These are phyloP conservation scores for Aureoboletus auriporus DNA, from an alignment of 768 basidiomycete species.

Conservation along the genomic window DNA sequence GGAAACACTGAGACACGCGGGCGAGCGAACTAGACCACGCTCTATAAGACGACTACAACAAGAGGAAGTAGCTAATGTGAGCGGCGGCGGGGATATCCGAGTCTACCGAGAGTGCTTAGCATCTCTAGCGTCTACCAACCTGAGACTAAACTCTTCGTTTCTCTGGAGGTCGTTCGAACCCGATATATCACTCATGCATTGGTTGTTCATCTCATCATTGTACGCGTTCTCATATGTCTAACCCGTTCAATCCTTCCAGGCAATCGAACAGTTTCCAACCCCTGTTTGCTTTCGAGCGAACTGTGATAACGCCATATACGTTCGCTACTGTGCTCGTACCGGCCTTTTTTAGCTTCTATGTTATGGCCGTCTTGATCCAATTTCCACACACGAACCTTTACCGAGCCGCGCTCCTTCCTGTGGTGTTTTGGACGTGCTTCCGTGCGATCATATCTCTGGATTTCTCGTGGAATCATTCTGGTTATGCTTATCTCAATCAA, in stretches of 20 bases:
- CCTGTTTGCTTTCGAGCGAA: slow-evolving; percentile 13
- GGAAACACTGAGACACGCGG: too few relatives aligned
- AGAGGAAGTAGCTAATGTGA: too few relatives aligned
- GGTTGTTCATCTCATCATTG: too few relatives aligned
- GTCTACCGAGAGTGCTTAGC: too few relatives aligned
- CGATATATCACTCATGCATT: too few relatives aligned
- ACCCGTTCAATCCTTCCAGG: slow-evolving; percentile 2
- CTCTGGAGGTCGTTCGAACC: too few relatives aligned
- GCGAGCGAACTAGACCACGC: too few relatives aligned
- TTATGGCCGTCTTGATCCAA: slow-evolving; percentile 50
- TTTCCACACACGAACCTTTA: slow-evolving; percentile 40
- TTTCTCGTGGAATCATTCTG: slow-evolving; percentile 15
- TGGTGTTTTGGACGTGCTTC: slow-evolving; percentile 43
- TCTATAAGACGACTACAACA: too few relatives aligned
- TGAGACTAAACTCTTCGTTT: too few relatives aligned
- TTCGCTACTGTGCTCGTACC: slow-evolving; percentile 36
- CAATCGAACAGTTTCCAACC: slow-evolving; percentile 5
- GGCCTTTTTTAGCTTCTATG: slow-evolving; percentile 43
- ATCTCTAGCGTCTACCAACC: too few relatives aligned
- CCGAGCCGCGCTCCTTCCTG: slow-evolving; percentile 46
- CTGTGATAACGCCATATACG: slow-evolving; percentile 25
- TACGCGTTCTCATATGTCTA: too few relatives aligned
- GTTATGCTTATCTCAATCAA: slow-evolving; percentile 19
- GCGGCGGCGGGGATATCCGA: too few relatives aligned
- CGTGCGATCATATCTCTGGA: slow-evolving; percentile 32